A percentile compares a stretch with the other conserved stretches of the same genome.
Evolutionary conservation across 106 monocot species (phyloP).

Genomic region (Dendrobium chrysotoxum): DNA sequence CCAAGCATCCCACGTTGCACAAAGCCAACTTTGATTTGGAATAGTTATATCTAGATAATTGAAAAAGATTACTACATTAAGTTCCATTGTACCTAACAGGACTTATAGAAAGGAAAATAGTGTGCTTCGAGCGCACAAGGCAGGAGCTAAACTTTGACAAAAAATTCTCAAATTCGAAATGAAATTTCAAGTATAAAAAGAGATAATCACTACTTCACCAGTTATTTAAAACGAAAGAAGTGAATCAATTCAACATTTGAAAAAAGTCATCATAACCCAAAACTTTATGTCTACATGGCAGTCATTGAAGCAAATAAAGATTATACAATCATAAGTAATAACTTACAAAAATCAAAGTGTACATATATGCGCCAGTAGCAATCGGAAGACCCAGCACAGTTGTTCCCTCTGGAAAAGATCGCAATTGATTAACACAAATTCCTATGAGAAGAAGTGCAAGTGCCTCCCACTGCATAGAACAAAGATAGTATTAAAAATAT

Average conservation of each 20-base stretch:
- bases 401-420: slow-evolving; percentile 62
- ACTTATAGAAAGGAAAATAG: not conserved
- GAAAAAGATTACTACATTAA: not conserved
- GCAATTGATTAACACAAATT: slow-evolving; percentile 93
- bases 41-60: not conserved
- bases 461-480: slow-evolving; percentile 79
- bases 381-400: slow-evolving; percentile 64
- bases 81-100: not conserved
- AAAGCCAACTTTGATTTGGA: not conserved
- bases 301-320: not conserved
- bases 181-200: not conserved
- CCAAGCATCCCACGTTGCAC: not conserved
- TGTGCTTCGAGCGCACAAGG: not conserved
- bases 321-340: not conserved
- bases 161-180: not conserved
- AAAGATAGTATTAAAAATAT: not conserved
- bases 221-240: not conserved
- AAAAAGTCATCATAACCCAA: not conserved
- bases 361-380: slow-evolving; percentile 71
- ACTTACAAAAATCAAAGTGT: slow-evolving; percentile 74
- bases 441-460: slow-evolving; percentile 94
- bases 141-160: not conserved
- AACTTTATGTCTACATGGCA: not conserved
- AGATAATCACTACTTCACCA: slow-evolving; percentile 1
- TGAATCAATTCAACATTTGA: not conserved